Percentiles rank a stretch among this genome's conserved stretches.
These are phyloP conservation scores for Hypoxylon sp. DNA, from an alignment of 2,329 filamentous ascomycete species.

Conservation along the genomic window DNA sequence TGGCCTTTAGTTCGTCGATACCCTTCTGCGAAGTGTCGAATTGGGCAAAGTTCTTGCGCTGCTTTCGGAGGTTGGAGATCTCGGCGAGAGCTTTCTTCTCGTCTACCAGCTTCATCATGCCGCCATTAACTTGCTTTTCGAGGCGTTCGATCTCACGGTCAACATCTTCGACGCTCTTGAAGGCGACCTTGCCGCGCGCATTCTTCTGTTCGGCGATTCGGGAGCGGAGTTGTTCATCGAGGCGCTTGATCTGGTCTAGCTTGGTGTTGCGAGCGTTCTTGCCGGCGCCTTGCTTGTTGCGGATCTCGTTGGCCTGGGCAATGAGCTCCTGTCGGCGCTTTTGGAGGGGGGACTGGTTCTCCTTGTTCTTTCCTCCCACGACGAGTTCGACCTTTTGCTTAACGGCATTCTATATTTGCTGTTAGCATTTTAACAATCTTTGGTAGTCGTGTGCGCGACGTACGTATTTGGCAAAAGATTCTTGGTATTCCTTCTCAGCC, in stretches of 20 bases:
- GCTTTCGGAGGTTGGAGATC: slow-evolving; percentile 85
- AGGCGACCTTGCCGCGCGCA: slow-evolving; percentile 83
- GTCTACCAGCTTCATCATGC: slow-evolving; percentile 94
- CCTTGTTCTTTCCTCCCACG: slow-evolving; percentile 79
- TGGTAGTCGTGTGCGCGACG: slow-evolving; percentile 32
- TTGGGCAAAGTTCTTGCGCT: slow-evolving; percentile 89
- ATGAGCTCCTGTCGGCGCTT: slow-evolving; percentile 91
- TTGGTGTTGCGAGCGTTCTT: slow-evolving; percentile 85
- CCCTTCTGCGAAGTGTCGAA: slow-evolving; percentile 89
- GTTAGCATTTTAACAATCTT: slow-evolving; percentile 33
- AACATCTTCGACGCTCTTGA: slow-evolving; percentile 90
- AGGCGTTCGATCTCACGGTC: slow-evolving; percentile 85
- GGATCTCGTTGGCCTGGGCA: slow-evolving; percentile 85
- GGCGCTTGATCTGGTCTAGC: slow-evolving; percentile 91
- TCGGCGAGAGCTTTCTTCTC: slow-evolving; percentile 94
- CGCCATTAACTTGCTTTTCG: slow-evolving; percentile 87
- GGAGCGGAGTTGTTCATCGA: slow-evolving; percentile 90
- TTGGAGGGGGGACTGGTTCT: slow-evolving; percentile 82
- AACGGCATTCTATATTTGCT: slow-evolving; percentile 78
- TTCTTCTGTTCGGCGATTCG: slow-evolving; percentile 89
- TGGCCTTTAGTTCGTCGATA: slow-evolving; percentile 88
- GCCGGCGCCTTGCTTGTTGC: slow-evolving; percentile 86
- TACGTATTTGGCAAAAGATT: slow-evolving; percentile 73
- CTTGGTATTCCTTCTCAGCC: slow-evolving; percentile 89
- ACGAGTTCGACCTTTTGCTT: slow-evolving; percentile 90